Evolutionary conservation across 2,329 filamentous ascomycete genomes (phyloP).

Genomic region (Fusarium sp.): DNA sequence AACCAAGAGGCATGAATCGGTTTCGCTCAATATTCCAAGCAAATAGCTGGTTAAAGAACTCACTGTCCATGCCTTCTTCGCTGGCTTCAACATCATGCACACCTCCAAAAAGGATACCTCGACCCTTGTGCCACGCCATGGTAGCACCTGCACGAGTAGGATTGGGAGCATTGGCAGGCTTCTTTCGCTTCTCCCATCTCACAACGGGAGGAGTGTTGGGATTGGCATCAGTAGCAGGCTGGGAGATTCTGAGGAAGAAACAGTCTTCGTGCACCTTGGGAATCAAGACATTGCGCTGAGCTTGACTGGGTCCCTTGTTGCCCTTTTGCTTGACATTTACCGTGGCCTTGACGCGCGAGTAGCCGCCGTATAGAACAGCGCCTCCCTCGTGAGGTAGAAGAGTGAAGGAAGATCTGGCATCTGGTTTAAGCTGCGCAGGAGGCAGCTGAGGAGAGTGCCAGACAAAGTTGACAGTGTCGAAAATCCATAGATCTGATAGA

Average conservation of each 20-base stretch:
- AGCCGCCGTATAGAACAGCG: constrained; percentile 91
- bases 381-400: constrained; percentile 91
- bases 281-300: constrained; percentile 79
- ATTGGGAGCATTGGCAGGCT: constrained; percentile 86
- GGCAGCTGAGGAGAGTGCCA: constrained; percentile 85
- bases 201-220: constrained; percentile 75
- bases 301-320: constrained; percentile 68
- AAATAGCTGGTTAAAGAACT: constrained; percentile 93
- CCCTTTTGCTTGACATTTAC: constrained; percentile 65
- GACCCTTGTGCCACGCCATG: constrained; percentile 93
- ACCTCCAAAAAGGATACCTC: constrained; percentile 92
- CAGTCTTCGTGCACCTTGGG: constrained; percentile 95
- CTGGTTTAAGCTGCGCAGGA: constrained; percentile 84
- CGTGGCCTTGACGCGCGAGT: constrained; percentile 86
- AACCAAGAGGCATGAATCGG: constrained; percentile 85
- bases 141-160: constrained; percentile 88
- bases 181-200: constrained; percentile 93
- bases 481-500: constrained; percentile 92
- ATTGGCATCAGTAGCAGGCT: constrained; percentile 74
- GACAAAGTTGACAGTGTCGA: constrained; percentile 86
- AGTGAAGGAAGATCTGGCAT: constrained; percentile 90
- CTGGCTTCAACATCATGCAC: constrained; percentile 93
- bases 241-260: constrained; percentile 87
- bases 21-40: constrained; percentile 97
- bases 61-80: constrained; percentile 95